Evolutionary conservation across 148 eudicot genomes (phyloP), one percentile per base, ranked within the genome.

Genomic region (Rhododendron mucronatum): DNA sequence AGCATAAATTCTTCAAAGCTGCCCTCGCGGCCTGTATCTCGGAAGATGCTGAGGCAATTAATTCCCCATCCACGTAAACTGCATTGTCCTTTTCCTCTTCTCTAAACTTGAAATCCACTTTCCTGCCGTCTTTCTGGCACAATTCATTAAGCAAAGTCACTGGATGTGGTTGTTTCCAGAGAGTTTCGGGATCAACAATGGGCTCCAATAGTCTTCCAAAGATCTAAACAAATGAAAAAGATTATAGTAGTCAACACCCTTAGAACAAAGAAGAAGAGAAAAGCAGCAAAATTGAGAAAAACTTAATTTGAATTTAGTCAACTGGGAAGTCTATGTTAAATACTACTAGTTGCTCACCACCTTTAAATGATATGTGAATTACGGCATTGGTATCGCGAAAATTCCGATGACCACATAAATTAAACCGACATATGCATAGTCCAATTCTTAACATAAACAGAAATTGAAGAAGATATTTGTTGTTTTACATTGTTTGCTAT

Each of bases 131-230:
- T 88, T 95, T 71, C 1, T 71, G 96, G 87, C 96, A 97, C 45
- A 88, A 8, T 85, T 97, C 94, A 85, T 78, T 89, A 2, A 96
- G 94, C 91, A 89, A 78, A 5, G 98, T 93, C 73, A 96, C 92
- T 0, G 98, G 99, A 47, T 94, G 98, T 48, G 94, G 93, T 44
- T 94, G 94, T 82, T 92, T 81, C 81, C 88, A 89, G 78, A 97
- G 89, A 33, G 87, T 67, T 37, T 95, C 96, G 67, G 89, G 93
- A 21, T 93, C 95, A 41, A 94, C 86, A 15, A 95, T 87, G 1
- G 98, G 99, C 91, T 97, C 96, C 75, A 95, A 77, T 47, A 97
- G 78, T 51, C 78, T 74, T 86, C 91, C 89, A 83, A 94, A 88
- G 3, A 93, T 37, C 47, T 75, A 35, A 11, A 18, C 37, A 44